These are phyloP conservation scores for Gossypium bickii DNA, from an alignment of 345 rosid species.

Conservation along the genomic window DNA sequence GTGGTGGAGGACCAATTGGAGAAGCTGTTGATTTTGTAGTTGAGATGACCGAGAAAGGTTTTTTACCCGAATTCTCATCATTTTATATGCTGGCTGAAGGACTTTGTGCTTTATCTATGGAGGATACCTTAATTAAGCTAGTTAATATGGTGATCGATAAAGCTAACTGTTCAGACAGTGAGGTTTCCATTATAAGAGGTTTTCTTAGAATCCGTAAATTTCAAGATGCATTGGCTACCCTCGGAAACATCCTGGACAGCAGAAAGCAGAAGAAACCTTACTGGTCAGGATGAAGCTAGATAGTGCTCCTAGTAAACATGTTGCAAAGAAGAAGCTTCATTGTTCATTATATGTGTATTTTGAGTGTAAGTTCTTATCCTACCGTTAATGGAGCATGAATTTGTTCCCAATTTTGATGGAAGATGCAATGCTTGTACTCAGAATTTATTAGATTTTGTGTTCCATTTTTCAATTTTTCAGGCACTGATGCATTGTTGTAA, in stretches of 20 bases:
- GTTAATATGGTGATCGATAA: conserved; percentile 62
- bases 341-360: neutral
- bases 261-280: conserved; percentile 33
- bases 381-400: neutral
- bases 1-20: conserved; percentile 69
- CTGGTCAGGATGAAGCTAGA: conserved; percentile 30
- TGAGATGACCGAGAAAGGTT: conserved; percentile 69
- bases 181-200: conserved; percentile 63
- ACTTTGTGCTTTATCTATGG: conserved; percentile 63
- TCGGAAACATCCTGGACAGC: conserved; percentile 37
- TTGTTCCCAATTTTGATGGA: neutral
- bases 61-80: conserved; percentile 66
- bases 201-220: conserved; percentile 64
- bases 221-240: conserved; percentile 16
- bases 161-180: conserved; percentile 51
- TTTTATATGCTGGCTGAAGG: conserved; percentile 87
- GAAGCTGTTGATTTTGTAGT: conserved; percentile 78
- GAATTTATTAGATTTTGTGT: neutral
- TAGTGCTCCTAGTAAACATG: neutral
- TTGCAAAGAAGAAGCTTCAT: neutral
- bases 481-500: neutral
- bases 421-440: neutral
- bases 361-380: neutral
- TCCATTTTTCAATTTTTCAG: neutral
- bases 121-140: conserved; percentile 55